Base-by-base conservation (phyloP, 345 rosid genomes). In the Euphorbia peplus region DNA sequence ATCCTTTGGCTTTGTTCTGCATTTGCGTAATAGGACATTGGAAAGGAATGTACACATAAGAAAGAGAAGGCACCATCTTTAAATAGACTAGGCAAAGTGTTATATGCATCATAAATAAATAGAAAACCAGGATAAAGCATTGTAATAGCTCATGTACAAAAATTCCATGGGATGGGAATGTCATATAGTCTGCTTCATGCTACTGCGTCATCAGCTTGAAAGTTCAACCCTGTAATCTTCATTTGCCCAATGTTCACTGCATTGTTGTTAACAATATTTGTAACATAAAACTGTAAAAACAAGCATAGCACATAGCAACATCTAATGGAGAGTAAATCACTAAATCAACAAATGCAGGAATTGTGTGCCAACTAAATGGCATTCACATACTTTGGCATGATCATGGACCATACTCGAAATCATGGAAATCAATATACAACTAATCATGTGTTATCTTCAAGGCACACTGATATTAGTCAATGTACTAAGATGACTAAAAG, bases 171-270 rank as follows among this genome's bases (percentile, higher is more conserved):
- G 32, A 26, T 28, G 7, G 18, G 11, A 26, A 54, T 50, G 51
- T 75, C 63, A 68, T 14, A 75, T 22, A n/a, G 42, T 63, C 70
- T 69, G 70, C 70, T 58, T 26, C 55, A n/a, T 54, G n/a, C 55
- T 65, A 7, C 37, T 4, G 19, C 51, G 19, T 71, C 85, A 39
- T 75, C 85, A 10, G 77, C 75, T 63, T 81, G 86, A 57, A 84
- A 87, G 60, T 86, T 83, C 86, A 88, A 68, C 3, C 93, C 92
- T 6, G 83, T 74, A 24, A 93, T 85, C 79, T 69, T 82, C 98
- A 93, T 90, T 62, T 37, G 77, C 71, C 98, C 97, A 63, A 93
- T 76, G 71, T 87, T 90, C 72, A 93, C 97, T 93, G 90, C 26
- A 32, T 26, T 25, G 30, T 46, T 54, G 30, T 46, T 54, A 66